These are phyloP conservation scores for Lepidopterella palustris DNA, from an alignment of 495 filamentous ascomycete species.

Conservation along the genomic window DNA sequence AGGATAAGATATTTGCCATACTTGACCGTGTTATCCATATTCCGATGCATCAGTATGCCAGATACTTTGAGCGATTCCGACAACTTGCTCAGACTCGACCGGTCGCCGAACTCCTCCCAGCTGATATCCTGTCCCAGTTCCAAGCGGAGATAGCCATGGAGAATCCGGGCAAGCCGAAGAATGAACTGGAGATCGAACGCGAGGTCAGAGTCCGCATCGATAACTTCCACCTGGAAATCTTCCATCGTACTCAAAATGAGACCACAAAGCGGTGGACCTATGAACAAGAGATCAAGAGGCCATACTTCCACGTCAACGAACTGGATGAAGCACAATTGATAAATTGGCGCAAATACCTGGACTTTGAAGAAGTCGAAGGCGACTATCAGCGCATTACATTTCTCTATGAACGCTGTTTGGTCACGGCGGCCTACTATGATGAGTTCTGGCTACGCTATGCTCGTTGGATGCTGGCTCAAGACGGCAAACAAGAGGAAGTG, in stretches of 20 bases:
- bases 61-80: conserved; percentile 89
- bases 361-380: conserved; percentile 87
- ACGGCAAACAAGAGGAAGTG: conserved; percentile 80
- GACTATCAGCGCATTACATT: conserved; percentile 69
- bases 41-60: conserved; percentile 93
- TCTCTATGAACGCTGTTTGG: conserved; percentile 88
- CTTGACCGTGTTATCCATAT: conserved; percentile 82
- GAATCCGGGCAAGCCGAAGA: conserved; percentile 41
- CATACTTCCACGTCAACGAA: conserved; percentile 95
- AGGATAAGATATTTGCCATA: conserved; percentile 81
- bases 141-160: conserved; percentile 63
- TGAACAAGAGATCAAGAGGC: conserved; percentile 89
- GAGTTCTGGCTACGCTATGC: conserved; percentile 97
- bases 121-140: conserved; percentile 62
- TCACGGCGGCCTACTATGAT: conserved; percentile 89
- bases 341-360: conserved; percentile 97
- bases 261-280: conserved; percentile 92
- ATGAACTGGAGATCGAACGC: conserved; percentile 75
- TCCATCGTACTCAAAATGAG: conserved; percentile 77
- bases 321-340: conserved; percentile 75
- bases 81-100: conserved; percentile 68
- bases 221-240: conserved; percentile 70
- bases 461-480: conserved; percentile 88
- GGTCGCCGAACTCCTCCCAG: conserved; percentile 62
- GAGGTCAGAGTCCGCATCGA: conserved; percentile 76